A percentile compares a stretch with the other conserved stretches of the same genome.
Evolutionary conservation across 192 early-diverging fungal genomes (phyloP).

Genomic region (Coemansia asiatica): DNA sequence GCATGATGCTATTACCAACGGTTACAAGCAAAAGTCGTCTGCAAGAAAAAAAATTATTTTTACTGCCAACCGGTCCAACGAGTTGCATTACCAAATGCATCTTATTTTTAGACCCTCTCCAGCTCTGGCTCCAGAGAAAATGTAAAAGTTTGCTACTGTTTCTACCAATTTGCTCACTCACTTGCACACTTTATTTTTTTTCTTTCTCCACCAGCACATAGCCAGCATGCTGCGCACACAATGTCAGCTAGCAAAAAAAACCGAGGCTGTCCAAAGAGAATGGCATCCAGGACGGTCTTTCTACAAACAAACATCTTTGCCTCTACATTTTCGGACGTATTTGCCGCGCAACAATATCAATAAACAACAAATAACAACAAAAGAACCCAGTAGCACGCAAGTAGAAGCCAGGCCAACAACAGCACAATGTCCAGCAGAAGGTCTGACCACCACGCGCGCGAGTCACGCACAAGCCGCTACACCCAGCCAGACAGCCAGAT

Average conservation of each 20-base stretch:
- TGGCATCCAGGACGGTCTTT: background rate
- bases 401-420: background rate
- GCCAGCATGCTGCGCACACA: background rate
- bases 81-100: background rate
- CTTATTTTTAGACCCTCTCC: background rate
- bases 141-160: background rate
- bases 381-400: background rate
- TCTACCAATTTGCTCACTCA: too few relatives aligned
- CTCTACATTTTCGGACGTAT: background rate
- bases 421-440: background rate
- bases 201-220: slow-evolving; percentile 1
- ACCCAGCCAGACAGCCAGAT: background rate
- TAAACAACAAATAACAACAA: background rate
- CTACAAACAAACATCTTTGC: background rate
- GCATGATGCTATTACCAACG: background rate
- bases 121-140: background rate
- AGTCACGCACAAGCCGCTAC: slow-evolving; percentile 5
- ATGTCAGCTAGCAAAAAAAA: background rate
- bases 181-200: too few relatives aligned
- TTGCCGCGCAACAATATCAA: background rate
- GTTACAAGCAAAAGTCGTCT: background rate
- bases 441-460: slow-evolving; percentile 9
- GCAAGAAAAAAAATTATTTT: background rate
- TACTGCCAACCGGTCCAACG: background rate
- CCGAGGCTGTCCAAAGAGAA: background rate